These are phyloP conservation scores for Psophocarpus tetragonolobus DNA, from an alignment of 306 rosid genomes.

Conservation along the genomic window DNA sequence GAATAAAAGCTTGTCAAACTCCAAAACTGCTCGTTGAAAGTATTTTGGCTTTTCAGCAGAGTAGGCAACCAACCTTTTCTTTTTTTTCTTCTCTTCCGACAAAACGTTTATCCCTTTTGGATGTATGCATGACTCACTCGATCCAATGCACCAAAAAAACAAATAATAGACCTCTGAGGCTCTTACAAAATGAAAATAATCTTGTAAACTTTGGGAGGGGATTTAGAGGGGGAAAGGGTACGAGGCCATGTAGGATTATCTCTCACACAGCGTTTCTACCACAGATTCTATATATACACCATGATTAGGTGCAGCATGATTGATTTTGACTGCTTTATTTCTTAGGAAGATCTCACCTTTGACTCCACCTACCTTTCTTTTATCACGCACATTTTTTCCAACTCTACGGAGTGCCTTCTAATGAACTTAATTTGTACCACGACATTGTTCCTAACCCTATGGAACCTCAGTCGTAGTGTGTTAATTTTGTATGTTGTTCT, in stretches of 20 bases:
- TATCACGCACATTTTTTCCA: constrained; percentile 15
- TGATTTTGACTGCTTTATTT: constrained; percentile 75
- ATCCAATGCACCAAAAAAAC: constrained; percentile 51
- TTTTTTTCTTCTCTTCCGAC: constrained; percentile 38
- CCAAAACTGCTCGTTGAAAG: constrained; percentile 45
- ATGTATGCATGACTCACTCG: constrained; percentile 56
- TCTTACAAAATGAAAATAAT: constrained; percentile 18
- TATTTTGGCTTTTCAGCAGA: constrained; percentile 52
- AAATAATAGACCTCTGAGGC: constrained; percentile 8
- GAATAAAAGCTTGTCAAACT: constrained; percentile 21
- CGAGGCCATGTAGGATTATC: constrained; percentile 49
- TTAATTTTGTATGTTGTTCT: neutral
- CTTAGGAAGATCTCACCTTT: constrained; percentile 51
- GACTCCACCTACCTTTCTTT: constrained; percentile 44
- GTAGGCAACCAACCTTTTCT: constrained; percentile 59
- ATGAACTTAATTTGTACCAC: constrained; percentile 19
- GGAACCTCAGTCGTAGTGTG: neutral
- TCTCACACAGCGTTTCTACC: constrained; percentile 47
- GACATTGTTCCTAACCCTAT: neutral
- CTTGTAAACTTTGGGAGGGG: constrained; percentile 20
- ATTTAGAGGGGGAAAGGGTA: neutral
- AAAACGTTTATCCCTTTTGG: constrained; percentile 56
- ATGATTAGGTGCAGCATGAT: constrained; percentile 70
- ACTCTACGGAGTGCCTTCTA: constrained; percentile 25
- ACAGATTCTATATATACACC: constrained; percentile 54